A percentile compares a stretch with the other conserved stretches of the same genome.
Conservation (phyloP, 2,329 filamentous ascomycete genomes). For the Niveomyces coronatus region DNA sequence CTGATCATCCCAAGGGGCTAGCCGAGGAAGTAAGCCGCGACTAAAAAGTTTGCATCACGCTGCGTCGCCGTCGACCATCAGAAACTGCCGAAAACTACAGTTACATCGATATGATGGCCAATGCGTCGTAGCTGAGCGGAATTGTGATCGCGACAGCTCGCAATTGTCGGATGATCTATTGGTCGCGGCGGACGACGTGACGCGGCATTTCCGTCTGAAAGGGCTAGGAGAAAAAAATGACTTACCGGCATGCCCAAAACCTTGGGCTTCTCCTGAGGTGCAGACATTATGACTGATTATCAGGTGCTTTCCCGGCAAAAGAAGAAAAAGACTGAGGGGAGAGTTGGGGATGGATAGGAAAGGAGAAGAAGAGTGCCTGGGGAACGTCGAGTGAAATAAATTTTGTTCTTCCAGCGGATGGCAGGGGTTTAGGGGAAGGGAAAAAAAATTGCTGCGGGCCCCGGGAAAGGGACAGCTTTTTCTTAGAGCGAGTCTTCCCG, state of each 20-base stretch:
- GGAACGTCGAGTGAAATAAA: slow-evolving; percentile 33
- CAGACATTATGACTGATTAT: slow-evolving; percentile 41
- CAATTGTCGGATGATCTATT: background rate
- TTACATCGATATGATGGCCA: background rate
- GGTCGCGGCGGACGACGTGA: slow-evolving; percentile 14
- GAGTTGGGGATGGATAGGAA: slow-evolving; percentile 38
- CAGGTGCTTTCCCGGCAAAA: slow-evolving; percentile 30
- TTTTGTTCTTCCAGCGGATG: slow-evolving; percentile 34
- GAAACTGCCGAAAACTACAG: background rate
- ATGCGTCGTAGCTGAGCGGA: slow-evolving; percentile 15
- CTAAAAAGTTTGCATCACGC: slow-evolving; percentile 10
- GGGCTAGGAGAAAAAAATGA: slow-evolving; percentile 15
- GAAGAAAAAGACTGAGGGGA: slow-evolving; percentile 51
- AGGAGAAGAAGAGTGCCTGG: slow-evolving; percentile 27
- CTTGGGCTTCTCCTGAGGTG: slow-evolving; percentile 42
- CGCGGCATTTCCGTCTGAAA: slow-evolving; percentile 19
- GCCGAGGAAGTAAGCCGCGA: slow-evolving; percentile 1
- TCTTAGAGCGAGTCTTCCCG: slow-evolving; percentile 47
- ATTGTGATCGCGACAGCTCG: slow-evolving; percentile 1
- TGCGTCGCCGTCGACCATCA: background rate
- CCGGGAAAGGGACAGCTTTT: slow-evolving; percentile 30
- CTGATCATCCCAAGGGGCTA: slow-evolving; percentile 7
- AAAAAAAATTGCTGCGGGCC: slow-evolving; percentile 43
- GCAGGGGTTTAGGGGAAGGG: slow-evolving; percentile 30
- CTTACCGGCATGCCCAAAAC: slow-evolving; percentile 61